Evolutionary conservation across 176 grass and related monocot genomes (phyloP).

Genomic region (Alopecurus myosuroides): DNA sequence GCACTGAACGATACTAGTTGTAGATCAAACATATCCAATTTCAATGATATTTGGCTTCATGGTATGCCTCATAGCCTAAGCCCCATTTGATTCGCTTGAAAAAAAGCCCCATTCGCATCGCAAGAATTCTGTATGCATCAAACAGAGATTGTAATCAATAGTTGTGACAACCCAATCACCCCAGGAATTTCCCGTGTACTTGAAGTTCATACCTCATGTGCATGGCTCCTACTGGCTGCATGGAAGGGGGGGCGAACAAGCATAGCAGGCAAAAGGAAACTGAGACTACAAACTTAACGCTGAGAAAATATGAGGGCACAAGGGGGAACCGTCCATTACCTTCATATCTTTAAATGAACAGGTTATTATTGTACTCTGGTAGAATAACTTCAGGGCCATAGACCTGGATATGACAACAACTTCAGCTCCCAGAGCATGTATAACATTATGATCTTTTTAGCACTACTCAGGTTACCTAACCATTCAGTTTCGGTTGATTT

Average conservation of each 20-base stretch:
- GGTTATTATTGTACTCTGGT: conserved; percentile 51
- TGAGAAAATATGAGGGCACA: not conserved
- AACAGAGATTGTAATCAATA: not conserved
- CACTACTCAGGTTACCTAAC: conserved; percentile 32
- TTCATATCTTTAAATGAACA: conserved; percentile 57
- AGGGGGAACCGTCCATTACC: not conserved
- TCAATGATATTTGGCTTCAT: no score
- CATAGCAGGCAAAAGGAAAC: not conserved
- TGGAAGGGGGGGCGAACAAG: not conserved
- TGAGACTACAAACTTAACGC: not conserved
- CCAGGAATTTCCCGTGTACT: not conserved
- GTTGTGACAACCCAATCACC: not conserved
- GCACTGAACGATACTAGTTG: not conserved
- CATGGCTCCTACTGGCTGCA: conserved; percentile 37
- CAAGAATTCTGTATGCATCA: not conserved
- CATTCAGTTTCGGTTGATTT: no score
- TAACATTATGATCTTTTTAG: not conserved
- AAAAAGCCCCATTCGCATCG: not conserved
- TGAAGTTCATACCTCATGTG: not conserved
- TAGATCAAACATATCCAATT: not conserved
- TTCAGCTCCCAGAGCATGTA: not conserved
- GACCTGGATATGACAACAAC: conserved; percentile 36
- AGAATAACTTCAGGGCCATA: conserved; percentile 43
- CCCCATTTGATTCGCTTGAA: not conserved
- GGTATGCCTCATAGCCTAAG: not conserved